Conservation (phyloP, 768 basidiomycete species). For the Tricholoma hemisulphureum region DNA sequence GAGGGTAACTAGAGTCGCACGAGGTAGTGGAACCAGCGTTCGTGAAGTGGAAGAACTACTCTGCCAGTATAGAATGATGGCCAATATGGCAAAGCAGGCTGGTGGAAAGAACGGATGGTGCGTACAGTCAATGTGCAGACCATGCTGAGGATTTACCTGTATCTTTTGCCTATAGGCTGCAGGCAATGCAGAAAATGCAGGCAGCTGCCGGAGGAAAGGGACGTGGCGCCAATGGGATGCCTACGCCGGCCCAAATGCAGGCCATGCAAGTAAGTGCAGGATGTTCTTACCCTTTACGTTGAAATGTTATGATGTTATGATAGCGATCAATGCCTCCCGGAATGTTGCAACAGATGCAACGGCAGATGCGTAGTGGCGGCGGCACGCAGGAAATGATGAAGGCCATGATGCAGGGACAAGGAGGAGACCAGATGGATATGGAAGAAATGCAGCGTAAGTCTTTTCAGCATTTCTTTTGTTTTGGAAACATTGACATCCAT, state of each 20-base stretch:
- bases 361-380: slow-evolving; percentile 74
- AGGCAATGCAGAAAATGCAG: slow-evolving; percentile 93
- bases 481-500: background rate
- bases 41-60: slow-evolving; percentile 97
- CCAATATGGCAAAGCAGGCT: slow-evolving; percentile 97
- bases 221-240: slow-evolving; percentile 83
- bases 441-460: slow-evolving; percentile 87
- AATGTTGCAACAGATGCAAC: slow-evolving; percentile 91
- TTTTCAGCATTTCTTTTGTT: background rate
- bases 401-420: slow-evolving; percentile 94
- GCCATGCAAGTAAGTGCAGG: slow-evolving; percentile 75
- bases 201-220: slow-evolving; percentile 81
- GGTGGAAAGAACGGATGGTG: slow-evolving; percentile 96
- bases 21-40: slow-evolving; percentile 91
- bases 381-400: slow-evolving; percentile 99
- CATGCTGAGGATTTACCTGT: slow-evolving; percentile 6
- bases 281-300: slow-evolving; percentile 6
- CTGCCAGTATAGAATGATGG: slow-evolving; percentile 98
- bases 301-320: background rate
- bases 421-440: slow-evolving; percentile 88
- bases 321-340: slow-evolving; percentile 94
- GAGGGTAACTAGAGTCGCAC: slow-evolving; percentile 86
- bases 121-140: slow-evolving; percentile 22
- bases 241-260: slow-evolving; percentile 89
- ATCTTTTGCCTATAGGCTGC: slow-evolving; percentile 47